These are phyloP conservation scores for Citrus sp. DNA, from an alignment of 345 rosid species.

Conservation along the genomic window DNA sequence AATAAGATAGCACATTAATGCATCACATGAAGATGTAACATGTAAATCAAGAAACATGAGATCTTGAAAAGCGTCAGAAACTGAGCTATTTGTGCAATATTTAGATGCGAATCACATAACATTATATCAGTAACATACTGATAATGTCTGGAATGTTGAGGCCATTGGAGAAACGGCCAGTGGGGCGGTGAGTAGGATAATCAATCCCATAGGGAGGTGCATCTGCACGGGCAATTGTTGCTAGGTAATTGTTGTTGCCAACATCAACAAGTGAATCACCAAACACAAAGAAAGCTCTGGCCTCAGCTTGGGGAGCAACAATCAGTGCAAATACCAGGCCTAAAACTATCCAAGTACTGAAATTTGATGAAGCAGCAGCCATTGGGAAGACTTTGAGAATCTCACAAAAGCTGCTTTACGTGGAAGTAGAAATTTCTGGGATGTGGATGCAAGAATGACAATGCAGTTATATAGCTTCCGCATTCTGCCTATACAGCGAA, in stretches of 20 bases:
- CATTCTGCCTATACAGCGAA: background rate
- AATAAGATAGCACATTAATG: background rate
- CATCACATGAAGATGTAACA: background rate
- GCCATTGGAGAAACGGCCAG: slow-evolving; percentile 79
- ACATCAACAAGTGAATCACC: slow-evolving; percentile 77
- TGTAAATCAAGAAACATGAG: background rate
- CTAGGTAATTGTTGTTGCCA: slow-evolving; percentile 69
- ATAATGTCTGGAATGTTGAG: slow-evolving; percentile 66
- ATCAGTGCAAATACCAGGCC: slow-evolving; percentile 4
- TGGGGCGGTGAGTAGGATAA: slow-evolving; percentile 50
- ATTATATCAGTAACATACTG: slow-evolving; percentile 27
- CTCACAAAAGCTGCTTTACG: background rate
- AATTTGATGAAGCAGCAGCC: slow-evolving; percentile 8
- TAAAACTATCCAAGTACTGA: slow-evolving; percentile 8
- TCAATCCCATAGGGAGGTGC: slow-evolving; percentile 72
- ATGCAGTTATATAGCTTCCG: slow-evolving; percentile 6
- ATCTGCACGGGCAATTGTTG: slow-evolving; percentile 69
- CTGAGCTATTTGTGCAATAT: background rate
- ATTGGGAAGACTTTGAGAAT: slow-evolving; percentile 3
- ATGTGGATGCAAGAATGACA: background rate
- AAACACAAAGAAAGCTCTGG: slow-evolving; percentile 63
- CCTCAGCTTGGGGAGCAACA: slow-evolving; percentile 19
- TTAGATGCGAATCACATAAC: background rate
- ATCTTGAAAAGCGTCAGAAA: too few relatives aligned
- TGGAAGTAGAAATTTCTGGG: background rate